Percentiles rank a stretch among this genome's conserved stretches.
Conservation (phyloP, 345 rosid species). For the Corchorus olitorius region DNA sequence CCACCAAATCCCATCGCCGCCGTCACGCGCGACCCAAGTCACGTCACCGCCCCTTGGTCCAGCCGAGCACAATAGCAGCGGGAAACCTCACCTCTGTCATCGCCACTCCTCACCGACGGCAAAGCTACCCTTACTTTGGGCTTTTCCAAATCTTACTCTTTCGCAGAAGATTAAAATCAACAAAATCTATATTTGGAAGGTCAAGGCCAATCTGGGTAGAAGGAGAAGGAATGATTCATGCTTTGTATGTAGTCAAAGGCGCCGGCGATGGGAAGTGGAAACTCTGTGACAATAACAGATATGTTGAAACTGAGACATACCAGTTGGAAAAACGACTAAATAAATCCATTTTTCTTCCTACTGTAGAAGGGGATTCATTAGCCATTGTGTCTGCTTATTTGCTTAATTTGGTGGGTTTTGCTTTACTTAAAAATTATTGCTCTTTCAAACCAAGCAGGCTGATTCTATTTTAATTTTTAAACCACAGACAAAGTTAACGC, state of each 20-base stretch:
- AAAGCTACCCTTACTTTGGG: too few species aligned
- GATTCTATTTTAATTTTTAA: neutral
- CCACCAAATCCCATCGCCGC: too few species aligned
- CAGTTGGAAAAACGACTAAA: constrained; percentile 40
- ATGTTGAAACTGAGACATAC: constrained; percentile 48
- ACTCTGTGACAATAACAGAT: constrained; percentile 42
- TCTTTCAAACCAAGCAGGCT: neutral
- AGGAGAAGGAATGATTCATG: constrained; percentile 73
- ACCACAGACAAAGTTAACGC: neutral
- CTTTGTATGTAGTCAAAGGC: constrained; percentile 39
- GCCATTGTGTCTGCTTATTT: constrained; percentile 40
- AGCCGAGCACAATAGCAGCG: too few species aligned
- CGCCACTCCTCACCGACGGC: too few species aligned
- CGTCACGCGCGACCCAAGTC: too few species aligned
- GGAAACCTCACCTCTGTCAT: too few species aligned
- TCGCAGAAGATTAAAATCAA: constrained; percentile 25
- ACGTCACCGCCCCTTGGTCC: too few species aligned
- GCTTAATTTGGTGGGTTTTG: constrained; percentile 29
- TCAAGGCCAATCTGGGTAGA: constrained; percentile 49
- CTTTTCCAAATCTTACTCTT: too few species aligned
- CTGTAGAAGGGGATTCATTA: constrained; percentile 40
- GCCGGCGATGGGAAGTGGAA: constrained; percentile 34
- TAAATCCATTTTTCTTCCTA: constrained; percentile 45
- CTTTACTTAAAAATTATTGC: neutral
- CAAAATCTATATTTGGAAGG: constrained; percentile 41